Evolutionary conservation across 768 basidiomycete genomes (phyloP), one percentile per base, ranked within the genome.

Genomic region (Panellus pusillus): DNA sequence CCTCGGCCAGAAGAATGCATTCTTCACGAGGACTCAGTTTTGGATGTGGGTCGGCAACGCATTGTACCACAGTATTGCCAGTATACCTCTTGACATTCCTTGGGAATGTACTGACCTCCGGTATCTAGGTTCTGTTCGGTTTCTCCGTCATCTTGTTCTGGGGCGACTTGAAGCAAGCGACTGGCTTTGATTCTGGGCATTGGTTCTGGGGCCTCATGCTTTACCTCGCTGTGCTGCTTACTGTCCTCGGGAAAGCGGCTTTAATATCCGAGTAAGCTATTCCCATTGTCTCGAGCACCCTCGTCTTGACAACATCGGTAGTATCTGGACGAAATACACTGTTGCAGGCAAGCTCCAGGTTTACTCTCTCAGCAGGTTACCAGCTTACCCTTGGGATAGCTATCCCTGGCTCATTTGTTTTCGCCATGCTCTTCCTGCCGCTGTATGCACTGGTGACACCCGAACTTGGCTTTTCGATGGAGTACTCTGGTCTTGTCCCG

Each of bases 281-380:
- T 32, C 28, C 13, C 31, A 46, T 18, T 18, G 46, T 42, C 18
- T 18, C 4, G 31, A 48, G 9, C 20, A 27, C 24, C 6, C 12
- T 44, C 45, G 39, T 58, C 44, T 55, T 53, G 39, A 20, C 40
- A 50, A 50, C 47, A 8, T n/a, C 27, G 17, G 4, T 54, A 99
- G 96, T 63, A 72, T 99, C n/a, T 99, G 97, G 97, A 99, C 97
- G 0, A 98, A 98, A 68, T 99, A 98, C 65, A 98, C 96, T 12
- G 91, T 98, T 44, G 93, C 92, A 37, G 89, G 88, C 88, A 64
- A 52, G 78, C 68, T 20, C 17, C 12, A 49, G 18, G 47, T 19
- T 14, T 6, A 49, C 44, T 31, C 32, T 49, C 37, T 24, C 32
- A 9, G 9, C 29, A 32, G 2, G 9, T n/a, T 31, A 13, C 8